Evolutionary conservation across 1,284 basidiomycete genomes (phyloP).

Genomic region (Ustilago nuda): DNA sequence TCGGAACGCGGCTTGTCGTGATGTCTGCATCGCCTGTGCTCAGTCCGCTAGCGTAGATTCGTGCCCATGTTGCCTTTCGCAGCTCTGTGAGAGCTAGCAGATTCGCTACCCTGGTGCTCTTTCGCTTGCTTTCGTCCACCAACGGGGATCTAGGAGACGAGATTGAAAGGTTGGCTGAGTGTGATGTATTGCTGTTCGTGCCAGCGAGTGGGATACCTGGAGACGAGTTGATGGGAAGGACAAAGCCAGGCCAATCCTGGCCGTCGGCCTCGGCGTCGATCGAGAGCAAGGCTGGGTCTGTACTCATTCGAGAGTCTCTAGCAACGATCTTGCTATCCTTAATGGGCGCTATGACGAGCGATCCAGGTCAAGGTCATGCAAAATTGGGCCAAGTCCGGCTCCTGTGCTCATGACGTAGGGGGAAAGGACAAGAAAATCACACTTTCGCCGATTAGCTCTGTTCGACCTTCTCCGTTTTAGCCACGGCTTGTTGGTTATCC

Average conservation of each 20-base stretch:
- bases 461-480: no score
- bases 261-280: neutral
- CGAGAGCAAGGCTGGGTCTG: neutral
- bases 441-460: neutral
- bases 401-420: slow-evolving; percentile 1
- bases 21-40: slow-evolving; percentile 39
- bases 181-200: neutral
- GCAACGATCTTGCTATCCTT: neutral
- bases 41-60: slow-evolving; percentile 40
- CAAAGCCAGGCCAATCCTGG: slow-evolving; percentile 17
- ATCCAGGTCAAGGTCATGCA: neutral
- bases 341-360: neutral
- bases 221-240: neutral
- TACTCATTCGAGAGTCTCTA: slow-evolving; percentile 16
- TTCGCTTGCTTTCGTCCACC: neutral
- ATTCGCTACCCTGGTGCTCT: slow-evolving; percentile 19
- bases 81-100: slow-evolving; percentile 44
- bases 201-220: neutral
- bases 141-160: slow-evolving; percentile 11
- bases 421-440: neutral
- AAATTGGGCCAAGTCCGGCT: slow-evolving; percentile 1
- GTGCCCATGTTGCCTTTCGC: slow-evolving; percentile 44
- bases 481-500: no score
- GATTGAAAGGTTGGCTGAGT: neutral
- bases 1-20: slow-evolving; percentile 20